A percentile compares a stretch with the other conserved stretches of the same genome.
phyloP scores from a whole-genome alignment of 2,329 filamentous ascomycete genomes.

The Rhinocladiella mackenziei region DNA sequence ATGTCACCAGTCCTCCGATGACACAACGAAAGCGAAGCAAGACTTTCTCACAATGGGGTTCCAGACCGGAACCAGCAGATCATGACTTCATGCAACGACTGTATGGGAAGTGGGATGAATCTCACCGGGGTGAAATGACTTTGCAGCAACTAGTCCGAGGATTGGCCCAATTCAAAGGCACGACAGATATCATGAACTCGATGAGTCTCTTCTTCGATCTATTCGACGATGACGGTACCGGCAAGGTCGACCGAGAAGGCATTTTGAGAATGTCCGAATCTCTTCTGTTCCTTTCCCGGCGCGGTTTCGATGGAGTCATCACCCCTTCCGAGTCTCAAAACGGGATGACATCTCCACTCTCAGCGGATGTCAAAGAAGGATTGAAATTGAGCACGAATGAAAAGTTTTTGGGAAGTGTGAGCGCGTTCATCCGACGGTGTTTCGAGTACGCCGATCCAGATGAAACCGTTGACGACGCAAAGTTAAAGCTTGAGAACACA shows the following conservation, averaged over 20 bases:
- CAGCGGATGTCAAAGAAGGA: slow-evolving; percentile 26
- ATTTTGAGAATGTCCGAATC: slow-evolving; percentile 94
- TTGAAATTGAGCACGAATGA: slow-evolving; percentile 66
- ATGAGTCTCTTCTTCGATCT: slow-evolving; percentile 98
- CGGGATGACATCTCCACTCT: slow-evolving; percentile 39
- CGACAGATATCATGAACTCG: slow-evolving; percentile 92
- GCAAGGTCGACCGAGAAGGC: slow-evolving; percentile 88
- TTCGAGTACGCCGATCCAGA: slow-evolving; percentile 98
- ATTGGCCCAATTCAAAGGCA: slow-evolving; percentile 85
- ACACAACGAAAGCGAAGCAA: slow-evolving; percentile 52
- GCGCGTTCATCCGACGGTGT: slow-evolving; percentile 89
- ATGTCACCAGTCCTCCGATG: slow-evolving; percentile 31
- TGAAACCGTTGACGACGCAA: slow-evolving; percentile 62
- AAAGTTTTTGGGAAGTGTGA: slow-evolving; percentile 85
- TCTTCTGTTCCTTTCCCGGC: slow-evolving; percentile 81
- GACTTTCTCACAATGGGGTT: slow-evolving; percentile 54
- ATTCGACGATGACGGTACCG: slow-evolving; percentile 88
- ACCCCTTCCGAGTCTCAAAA: slow-evolving; percentile 61
- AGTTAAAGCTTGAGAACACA: slow-evolving; percentile 42
- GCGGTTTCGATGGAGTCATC: slow-evolving; percentile 73
- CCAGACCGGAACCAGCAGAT: slow-evolving; percentile 69
- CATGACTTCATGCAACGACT: slow-evolving; percentile 90
- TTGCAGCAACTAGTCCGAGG: slow-evolving; percentile 90
- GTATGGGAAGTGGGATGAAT: slow-evolving; percentile 83
- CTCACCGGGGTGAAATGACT: slow-evolving; percentile 70